Evolutionary conservation across 768 basidiomycete species (phyloP).

Genomic region (Trametes cinnabarina): DNA sequence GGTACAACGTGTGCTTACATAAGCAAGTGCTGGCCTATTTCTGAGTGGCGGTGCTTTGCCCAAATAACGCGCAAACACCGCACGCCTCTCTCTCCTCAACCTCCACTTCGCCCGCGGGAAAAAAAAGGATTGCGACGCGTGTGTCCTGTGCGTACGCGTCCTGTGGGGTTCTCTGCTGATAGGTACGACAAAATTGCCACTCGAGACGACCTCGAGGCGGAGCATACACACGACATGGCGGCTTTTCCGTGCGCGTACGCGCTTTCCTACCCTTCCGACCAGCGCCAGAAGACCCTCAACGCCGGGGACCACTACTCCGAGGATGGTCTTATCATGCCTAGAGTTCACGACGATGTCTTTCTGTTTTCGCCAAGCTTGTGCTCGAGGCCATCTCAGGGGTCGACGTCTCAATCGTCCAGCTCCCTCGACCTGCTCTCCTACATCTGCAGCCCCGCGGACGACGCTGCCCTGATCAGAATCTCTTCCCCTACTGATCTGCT

Average conservation of each 20-base stretch:
- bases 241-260: background rate
- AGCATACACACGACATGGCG: background rate
- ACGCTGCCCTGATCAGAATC: background rate
- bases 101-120: background rate
- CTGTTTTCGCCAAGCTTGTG: constrained; percentile 15
- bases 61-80: constrained; percentile 28
- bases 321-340: background rate
- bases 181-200: background rate
- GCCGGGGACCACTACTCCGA: background rate
- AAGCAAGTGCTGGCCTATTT: constrained; percentile 7
- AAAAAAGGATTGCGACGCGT: background rate
- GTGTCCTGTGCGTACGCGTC: background rate
- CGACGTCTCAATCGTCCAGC: constrained; percentile 1
- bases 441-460: constrained; percentile 14
- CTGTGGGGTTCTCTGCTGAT: background rate
- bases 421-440: constrained; percentile 16
- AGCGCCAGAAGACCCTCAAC: background rate
- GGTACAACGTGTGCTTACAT: constrained; percentile 14
- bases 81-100: constrained; percentile 18
- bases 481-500: constrained; percentile 3
- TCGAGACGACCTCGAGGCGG: background rate
- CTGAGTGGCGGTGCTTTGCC: constrained; percentile 8
- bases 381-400: constrained; percentile 4
- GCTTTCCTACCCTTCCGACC: background rate
- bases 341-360: constrained; percentile 8